Conservation (phyloP, 129 eudicot species). For the Flaveria brownii region DNA sequence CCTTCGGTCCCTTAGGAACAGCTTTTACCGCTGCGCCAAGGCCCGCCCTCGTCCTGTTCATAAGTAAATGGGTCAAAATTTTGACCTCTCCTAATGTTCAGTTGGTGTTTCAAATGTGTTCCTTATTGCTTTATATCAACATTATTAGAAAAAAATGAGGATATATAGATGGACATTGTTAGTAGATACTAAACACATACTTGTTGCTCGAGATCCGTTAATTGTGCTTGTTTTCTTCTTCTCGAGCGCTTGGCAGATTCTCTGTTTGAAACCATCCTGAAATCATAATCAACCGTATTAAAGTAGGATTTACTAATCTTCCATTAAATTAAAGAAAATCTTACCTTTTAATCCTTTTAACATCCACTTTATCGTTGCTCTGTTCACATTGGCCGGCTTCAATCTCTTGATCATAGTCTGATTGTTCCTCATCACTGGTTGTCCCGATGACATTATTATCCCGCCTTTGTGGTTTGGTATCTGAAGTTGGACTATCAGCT, state of each 20-base stretch:
- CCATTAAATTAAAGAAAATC: not conserved
- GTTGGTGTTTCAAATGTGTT: not conserved
- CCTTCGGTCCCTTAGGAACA: no score
- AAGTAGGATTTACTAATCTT: conserved; percentile 6
- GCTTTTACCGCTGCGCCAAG: no score
- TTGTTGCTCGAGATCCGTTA: conserved; percentile 77
- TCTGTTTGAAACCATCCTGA: conserved; percentile 89
- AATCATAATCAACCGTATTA: conserved; percentile 19
- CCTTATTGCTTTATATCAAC: not conserved
- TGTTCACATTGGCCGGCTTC: conserved; percentile 84
- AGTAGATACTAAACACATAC: conserved; percentile 37
- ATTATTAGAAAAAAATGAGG: not conserved
- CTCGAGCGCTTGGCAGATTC: conserved; percentile 95
- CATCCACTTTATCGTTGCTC: conserved; percentile 60
- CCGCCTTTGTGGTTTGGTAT: conserved; percentile 45
- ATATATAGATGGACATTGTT: not conserved
- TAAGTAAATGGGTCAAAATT: not conserved
- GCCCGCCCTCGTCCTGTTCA: not conserved
- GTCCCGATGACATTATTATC: conserved; percentile 53
- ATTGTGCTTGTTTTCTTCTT: conserved; percentile 70
- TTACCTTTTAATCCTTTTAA: conserved; percentile 69
- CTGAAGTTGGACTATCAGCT: conserved; percentile 85
- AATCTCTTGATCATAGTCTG: conserved; percentile 66
- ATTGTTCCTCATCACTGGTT: conserved; percentile 61
- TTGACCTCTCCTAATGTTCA: not conserved